Base-by-base conservation (phyloP, 2,329 filamentous ascomycete genomes). In the Alternaria alternata region DNA sequence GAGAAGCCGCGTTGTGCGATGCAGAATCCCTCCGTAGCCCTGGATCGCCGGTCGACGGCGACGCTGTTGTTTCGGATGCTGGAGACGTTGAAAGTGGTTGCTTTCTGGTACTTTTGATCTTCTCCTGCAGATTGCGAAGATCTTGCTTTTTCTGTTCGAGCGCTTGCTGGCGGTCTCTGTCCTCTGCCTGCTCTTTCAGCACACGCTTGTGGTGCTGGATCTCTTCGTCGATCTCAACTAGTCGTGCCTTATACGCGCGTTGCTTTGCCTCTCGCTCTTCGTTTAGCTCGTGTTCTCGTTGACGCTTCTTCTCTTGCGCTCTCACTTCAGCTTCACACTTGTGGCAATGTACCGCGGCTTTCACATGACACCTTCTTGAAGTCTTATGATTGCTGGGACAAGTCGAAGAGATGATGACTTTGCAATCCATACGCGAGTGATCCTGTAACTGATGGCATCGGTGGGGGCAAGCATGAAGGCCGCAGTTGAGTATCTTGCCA, bases 371-470 rank as follows among this genome's bases (percentile, higher is more conserved):
- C 3, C 64, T 54, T 11, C 83, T 78, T 1, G 77, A 78, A 1
- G 74, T 68, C 8, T 78, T 81, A 67, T 92, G 89, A 0, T 81
- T 78, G 1, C 83, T 80, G 0, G 79, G 49, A 58, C 90, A 92
- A 0, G 65, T 79, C n/a, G 76, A 80, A 0, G 81, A 64, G 0
- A 88, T 56, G 6, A 82, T 69, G 1, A 64, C 64, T 28, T 18
- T 68, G 64, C 86, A 89, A 3, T 70, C 39, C 73, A 87, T 83
- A 47, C 85, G 83, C 0, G 83, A 85, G 68, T 91, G 89, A 57
- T 91, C 84, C 0, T 72, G 68, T 0, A 89, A 63, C 0, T 85
- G 83, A 74, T 94, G 91, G 58, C 91, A 94, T 7, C 81, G 81
- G 0, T 79, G 81, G 0, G 80, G 78, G 65, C 91, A 93, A 0